Base-by-base conservation (phyloP, 2,329 filamentous ascomycete genomes). In the Endocalyx cinctus region DNA sequence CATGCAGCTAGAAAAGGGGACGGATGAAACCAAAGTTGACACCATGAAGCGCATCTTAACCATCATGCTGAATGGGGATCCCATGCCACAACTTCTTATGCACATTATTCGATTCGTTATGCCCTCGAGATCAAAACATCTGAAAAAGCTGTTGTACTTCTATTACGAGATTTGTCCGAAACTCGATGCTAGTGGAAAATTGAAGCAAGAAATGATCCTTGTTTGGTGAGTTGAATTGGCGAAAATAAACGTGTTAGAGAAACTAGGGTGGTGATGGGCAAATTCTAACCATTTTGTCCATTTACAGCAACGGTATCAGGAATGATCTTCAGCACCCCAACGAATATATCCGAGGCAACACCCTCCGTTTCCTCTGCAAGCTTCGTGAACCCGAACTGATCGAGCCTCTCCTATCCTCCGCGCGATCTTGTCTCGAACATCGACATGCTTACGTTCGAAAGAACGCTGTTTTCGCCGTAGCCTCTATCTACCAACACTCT, bases 101-200 rank as follows among this genome's bases (percentile, higher is more conserved):
- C 92, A 97, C 69, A 98, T 98, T 57, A 98, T 98, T 63, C 87
- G 92, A 61, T 98, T 98, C 61, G 89, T 98, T 52, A 98, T 98
- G 92, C 92, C 92, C 11, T 95, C 88, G 44, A 96, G 94, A 70
- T 87, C 85, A 64, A 98, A 98, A 70, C 72, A 84, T 26, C 72
- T 98, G 54, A 98, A 98, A 78, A 98, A 98, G 72, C 76, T 98
- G 41, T 77, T 98, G 35, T 98, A 98, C 68, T 92, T 98, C 64
- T 98, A 98, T 71, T 96, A 97, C 61, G 92, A 98, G 67, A 92
- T 97, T 60, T 97, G 92, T 62, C 92, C 90, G 25, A 98, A 98
- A 70, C 81, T 88, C 38, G 92, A 98, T 63, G 73, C 82, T 34
- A 82, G 73, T 57, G 92, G 92, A 55, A 98, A 97, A 74, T 71